Evolutionary conservation across 139 green algal species (phyloP), one percentile per base, ranked within the genome.

Genomic region (Klebsormidium nitens): DNA sequence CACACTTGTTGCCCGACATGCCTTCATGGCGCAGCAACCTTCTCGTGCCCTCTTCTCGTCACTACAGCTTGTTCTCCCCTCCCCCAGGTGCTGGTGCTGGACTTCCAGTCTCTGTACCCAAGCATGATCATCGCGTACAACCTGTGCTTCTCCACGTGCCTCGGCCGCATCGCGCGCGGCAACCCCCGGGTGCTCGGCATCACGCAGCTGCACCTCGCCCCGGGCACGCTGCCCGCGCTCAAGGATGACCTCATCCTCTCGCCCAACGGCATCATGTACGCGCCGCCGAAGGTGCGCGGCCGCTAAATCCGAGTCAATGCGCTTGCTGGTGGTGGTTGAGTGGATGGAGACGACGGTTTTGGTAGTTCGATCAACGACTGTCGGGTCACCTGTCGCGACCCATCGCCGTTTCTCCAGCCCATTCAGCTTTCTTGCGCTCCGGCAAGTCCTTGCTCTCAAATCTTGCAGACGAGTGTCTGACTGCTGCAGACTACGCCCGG

Each of bases 91-190:
- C 57, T 82, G 2, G 93, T 98, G 47, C 85, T 98, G 64, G 93
- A 98, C 81, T 98, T 98, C 76, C 91, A 97, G 83, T 91, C 82
- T 5, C 90, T 98, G 11, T 98, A 98, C 82, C 93, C 93, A 32
- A 95, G 87, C 40, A 84, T 92, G 74, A 82, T 98, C 66, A 98
- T 98, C 62, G 93, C 93, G 1, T 96, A 98, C 87, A 98, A 98
- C 83, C 85, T 98, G 8, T 98, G 93, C 88, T 98, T 89, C 86
- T 87, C 76, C 36, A 97, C 93, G 4, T 89, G 81, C 64, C 44
- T 97, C 26, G 92, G 92, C 23, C 74, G 84, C 0, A 82, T 81
- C n/a, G 8, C 61, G 14, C 36, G 1, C 29, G 65, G 4, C 59
- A 73, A 65, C 19, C 71, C 62, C 50, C 64, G 49, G 35, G 49